These are phyloP conservation scores for Paxillus ammoniavirescens DNA, from an alignment of 768 basidiomycete genomes.

Conservation along the genomic window DNA sequence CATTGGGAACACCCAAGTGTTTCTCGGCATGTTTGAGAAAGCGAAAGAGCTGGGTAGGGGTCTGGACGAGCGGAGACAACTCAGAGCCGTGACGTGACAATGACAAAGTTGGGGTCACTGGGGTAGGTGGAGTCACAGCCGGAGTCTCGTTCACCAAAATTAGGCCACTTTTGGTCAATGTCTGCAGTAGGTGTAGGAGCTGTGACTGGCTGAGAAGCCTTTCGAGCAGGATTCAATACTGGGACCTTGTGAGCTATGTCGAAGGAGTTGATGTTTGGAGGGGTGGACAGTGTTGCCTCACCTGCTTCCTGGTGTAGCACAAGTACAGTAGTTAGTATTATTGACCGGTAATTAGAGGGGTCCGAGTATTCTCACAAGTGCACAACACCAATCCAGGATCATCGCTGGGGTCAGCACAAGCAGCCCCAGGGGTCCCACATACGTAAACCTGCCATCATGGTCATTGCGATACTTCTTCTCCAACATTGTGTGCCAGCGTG, in stretches of 20 bases:
- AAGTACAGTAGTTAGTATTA: background rate
- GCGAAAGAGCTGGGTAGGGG: background rate
- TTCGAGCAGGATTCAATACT: background rate
- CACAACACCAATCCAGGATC: constrained; percentile 2
- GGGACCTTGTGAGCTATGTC: constrained; percentile 1
- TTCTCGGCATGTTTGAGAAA: constrained; percentile 5
- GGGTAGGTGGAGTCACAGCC: background rate
- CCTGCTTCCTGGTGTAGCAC: background rate
- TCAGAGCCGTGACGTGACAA: no score
- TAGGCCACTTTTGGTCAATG: background rate
- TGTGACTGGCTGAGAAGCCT: background rate
- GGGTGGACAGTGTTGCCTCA: background rate
- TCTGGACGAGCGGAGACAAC: background rate
- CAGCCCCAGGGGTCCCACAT: no score
- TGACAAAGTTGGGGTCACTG: background rate
- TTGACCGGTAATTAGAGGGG: background rate
- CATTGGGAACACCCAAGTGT: background rate
- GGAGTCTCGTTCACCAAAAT: background rate
- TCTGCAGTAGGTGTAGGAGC: background rate
- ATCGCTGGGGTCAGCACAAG: background rate
- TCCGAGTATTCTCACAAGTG: background rate
- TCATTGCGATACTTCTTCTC: background rate
- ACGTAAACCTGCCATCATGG: background rate
- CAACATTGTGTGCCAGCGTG: background rate
- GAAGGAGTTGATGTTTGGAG: constrained; percentile 7